Conservation (phyloP, 805 yeast species). For the Hanseniaspora thailandica region DNA sequence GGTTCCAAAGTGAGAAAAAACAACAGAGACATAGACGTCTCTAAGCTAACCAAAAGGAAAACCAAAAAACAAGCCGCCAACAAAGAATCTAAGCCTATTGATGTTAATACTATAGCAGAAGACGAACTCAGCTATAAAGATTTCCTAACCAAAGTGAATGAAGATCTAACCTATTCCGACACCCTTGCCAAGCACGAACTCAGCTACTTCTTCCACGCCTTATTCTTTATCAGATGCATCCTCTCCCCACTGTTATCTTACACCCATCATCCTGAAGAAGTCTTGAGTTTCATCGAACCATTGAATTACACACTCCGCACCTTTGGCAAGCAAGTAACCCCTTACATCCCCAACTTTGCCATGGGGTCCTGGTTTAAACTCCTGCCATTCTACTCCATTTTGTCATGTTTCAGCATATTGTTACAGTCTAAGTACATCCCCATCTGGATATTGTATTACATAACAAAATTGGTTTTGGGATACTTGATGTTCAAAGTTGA, state of each 20-base stretch:
- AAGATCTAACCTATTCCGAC: too few relatives aligned
- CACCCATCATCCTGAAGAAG: conserved; percentile 86
- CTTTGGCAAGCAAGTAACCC: conserved; percentile 94
- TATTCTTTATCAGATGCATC: conserved; percentile 1
- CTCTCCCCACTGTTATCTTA: conserved; percentile 37
- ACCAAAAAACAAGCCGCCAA: conserved; percentile 1
- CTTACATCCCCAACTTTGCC: conserved; percentile 80
- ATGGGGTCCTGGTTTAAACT: conserved; percentile 78
- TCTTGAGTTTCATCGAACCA: conserved; percentile 91
- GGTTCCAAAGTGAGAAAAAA: conserved; percentile 1
- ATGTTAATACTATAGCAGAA: too few relatives aligned
- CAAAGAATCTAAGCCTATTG: too few relatives aligned
- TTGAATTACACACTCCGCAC: conserved; percentile 63
- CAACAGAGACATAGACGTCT: background rate
- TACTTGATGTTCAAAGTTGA: conserved; percentile 40
- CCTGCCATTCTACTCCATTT: conserved; percentile 31
- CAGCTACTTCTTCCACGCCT: background rate
- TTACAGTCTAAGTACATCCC: conserved; percentile 17
- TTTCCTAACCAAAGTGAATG: too few relatives aligned
- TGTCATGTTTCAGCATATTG: conserved; percentile 18
- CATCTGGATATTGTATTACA: conserved; percentile 37
- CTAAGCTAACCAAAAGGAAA: conserved; percentile 1
- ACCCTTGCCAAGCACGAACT: too few relatives aligned
- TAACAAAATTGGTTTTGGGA: conserved; percentile 38
- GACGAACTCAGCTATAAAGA: too few relatives aligned